Evolutionary conservation across 2,329 filamentous ascomycete genomes (phyloP).

Genomic region (Chrysoporthe austroafricana): DNA sequence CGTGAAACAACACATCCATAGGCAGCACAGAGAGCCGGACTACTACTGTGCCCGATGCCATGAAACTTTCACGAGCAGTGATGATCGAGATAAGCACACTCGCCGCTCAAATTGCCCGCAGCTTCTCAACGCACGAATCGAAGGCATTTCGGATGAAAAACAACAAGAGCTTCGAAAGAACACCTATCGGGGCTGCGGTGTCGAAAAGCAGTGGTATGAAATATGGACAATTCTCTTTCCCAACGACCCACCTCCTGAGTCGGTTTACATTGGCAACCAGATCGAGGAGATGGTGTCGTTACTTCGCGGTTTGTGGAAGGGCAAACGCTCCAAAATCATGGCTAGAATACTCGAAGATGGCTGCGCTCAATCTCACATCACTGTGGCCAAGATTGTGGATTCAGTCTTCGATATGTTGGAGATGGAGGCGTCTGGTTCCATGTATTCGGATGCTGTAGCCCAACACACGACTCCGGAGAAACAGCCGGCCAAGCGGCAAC

Average conservation of each 20-base stretch:
- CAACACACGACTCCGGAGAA: too few relatives aligned
- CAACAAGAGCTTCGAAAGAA: background rate
- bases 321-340: background rate
- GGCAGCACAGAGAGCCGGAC: background rate
- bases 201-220: conserved; percentile 5
- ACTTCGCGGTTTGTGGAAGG: background rate
- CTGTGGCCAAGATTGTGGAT: too few relatives aligned
- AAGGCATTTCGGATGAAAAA: conserved; percentile 4
- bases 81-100: background rate
- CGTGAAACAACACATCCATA: conserved; percentile 15
- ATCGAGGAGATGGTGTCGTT: conserved; percentile 13
- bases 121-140: background rate
- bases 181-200: background rate
- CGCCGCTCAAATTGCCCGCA: background rate
- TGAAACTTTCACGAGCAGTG: background rate
- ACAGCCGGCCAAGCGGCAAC: too few relatives aligned
- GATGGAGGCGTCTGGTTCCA: too few relatives aligned
- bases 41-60: conserved; percentile 15
- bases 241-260: background rate
- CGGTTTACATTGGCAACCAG: background rate
- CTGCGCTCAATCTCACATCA: too few relatives aligned
- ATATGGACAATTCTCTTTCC: conserved; percentile 9
- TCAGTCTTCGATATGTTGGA: too few relatives aligned
- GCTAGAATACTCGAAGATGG: background rate
- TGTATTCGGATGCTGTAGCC: too few relatives aligned